Evolutionary conservation across 2,329 filamentous ascomycete genomes (phyloP), one percentile per base, ranked within the genome.

Genomic region (Epichloe baconii): DNA sequence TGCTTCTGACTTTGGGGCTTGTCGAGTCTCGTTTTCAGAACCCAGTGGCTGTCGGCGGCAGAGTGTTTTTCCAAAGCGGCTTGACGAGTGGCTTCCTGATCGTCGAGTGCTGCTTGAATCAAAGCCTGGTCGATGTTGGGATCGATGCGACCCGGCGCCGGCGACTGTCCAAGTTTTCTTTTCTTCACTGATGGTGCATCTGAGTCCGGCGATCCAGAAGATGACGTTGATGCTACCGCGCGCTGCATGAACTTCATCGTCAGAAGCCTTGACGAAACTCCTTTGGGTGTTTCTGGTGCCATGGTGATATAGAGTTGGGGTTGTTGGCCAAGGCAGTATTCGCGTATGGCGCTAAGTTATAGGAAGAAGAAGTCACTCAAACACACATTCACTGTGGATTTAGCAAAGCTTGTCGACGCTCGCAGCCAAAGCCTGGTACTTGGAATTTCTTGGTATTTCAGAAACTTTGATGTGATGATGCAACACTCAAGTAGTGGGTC

Each of bases 171-270:
- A 53, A 69, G 48, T 61, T 83, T 85, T 56, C 80, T 77, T 57
- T 82, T 81, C 66, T 90, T 89, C 14, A 77, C 69, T 53, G 66
- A 75, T 61, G 64, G 78, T 17, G 75, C 71, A 19, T 78, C 74
- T 47, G 69, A 68, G 59, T 72, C 62, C 56, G 77, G 65, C 53
- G 71, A 71, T 17, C 71, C 64, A 48, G 67, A 62, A 53, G 61
- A 68, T 36, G 71, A 71, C 47, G 71, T 71, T 23, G 83, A 78
- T 47, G 83, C 81, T 47, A 82, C 85, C 55, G 86, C 86, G 61
- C 90, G 80, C 73, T 95, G 90, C 90, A 96, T 96, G 65, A 96
- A 96, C 73, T 95, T 95, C 89, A 95, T 96, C 38, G 86, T 90
- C 63, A 94, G 76, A 46, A 96, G 82, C 58, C 89, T 83, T 53